Evolutionary conservation across 1,284 basidiomycete species (phyloP).

Genomic region (Apiotrichum veenhuisii): DNA sequence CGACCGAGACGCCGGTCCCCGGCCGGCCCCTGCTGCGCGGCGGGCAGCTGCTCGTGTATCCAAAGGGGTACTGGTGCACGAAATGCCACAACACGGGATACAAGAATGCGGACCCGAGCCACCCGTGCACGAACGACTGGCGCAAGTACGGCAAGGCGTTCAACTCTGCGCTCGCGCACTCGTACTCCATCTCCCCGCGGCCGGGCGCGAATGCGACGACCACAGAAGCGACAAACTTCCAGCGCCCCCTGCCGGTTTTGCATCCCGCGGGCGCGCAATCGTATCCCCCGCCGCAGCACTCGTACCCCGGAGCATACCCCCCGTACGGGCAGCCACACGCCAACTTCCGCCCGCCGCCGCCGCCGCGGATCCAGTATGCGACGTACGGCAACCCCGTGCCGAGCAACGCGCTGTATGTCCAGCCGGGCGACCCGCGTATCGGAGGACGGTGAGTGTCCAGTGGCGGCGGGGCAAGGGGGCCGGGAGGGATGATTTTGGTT

Average conservation of each 20-base stretch:
- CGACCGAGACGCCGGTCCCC: constrained; percentile 41
- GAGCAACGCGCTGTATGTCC: constrained; percentile 33
- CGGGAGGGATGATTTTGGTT: too few relatives aligned
- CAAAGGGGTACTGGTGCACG: constrained; percentile 35
- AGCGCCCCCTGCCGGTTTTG: constrained; percentile 32
- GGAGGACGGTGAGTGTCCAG: constrained; percentile 37
- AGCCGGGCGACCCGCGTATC: constrained; percentile 45
- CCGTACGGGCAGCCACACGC: background rate
- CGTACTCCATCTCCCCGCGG: constrained; percentile 27
- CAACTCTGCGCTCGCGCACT: constrained; percentile 40
- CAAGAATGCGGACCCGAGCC: constrained; percentile 41
- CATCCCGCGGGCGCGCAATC: background rate
- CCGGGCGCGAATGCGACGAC: constrained; percentile 27
- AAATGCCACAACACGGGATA: constrained; percentile 50
- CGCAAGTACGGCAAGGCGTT: constrained; percentile 45
- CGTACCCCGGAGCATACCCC: background rate
- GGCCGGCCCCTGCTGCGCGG: constrained; percentile 41
- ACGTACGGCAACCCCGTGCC: constrained; percentile 18
- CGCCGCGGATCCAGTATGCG: constrained; percentile 17
- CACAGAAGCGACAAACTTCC: constrained; percentile 36
- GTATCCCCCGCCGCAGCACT: constrained; percentile 3
- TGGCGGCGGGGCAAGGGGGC: background rate
- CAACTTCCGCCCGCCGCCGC: constrained; percentile 8
- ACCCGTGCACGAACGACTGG: constrained; percentile 42
- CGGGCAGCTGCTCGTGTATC: constrained; percentile 46